These are phyloP conservation scores for Fusarium secorum DNA, from an alignment of 2,329 filamentous ascomycete species.

Conservation along the genomic window DNA sequence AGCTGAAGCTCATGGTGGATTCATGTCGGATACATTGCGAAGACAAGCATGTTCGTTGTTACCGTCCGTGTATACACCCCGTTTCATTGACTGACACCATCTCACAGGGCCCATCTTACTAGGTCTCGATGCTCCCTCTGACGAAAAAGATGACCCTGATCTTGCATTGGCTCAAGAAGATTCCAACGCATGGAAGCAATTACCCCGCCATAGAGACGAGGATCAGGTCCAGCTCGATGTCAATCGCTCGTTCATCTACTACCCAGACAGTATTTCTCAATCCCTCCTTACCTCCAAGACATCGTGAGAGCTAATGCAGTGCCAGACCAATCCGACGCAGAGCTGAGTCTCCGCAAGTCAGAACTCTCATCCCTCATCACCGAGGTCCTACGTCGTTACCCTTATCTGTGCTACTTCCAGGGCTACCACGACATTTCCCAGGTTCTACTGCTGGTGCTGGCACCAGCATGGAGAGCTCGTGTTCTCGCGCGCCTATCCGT, in stretches of 20 bases:
- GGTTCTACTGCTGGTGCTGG: conserved; percentile 88
- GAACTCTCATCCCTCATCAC: conserved; percentile 84
- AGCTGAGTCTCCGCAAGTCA: conserved; percentile 74
- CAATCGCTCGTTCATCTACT: conserved; percentile 96
- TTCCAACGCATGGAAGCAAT: conserved; percentile 60
- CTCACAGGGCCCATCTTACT: conserved; percentile 69
- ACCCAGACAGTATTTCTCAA: conserved; percentile 72
- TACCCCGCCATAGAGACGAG: conserved; percentile 85
- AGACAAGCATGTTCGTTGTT: conserved; percentile 76
- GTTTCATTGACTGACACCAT: conserved; percentile 20
- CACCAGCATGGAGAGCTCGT: conserved; percentile 63
- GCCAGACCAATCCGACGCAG: conserved; percentile 71
- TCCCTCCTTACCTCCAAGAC: background rate
- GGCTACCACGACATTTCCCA: conserved; percentile 99
- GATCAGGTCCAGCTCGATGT: conserved; percentile 92
- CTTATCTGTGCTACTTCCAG: conserved; percentile 93
- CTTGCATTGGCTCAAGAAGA: conserved; percentile 14
- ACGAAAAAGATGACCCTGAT: conserved; percentile 21
- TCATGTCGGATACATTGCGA: conserved; percentile 73
- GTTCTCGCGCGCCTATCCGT: conserved; percentile 84
- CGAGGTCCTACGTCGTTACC: conserved; percentile 79
- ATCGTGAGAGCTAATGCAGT: conserved; percentile 9
- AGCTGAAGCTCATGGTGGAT: conserved; percentile 71
- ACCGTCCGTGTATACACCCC: background rate
- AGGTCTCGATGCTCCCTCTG: conserved; percentile 45